Base-by-base conservation (phyloP, 2,329 filamentous ascomycete genomes). In the Fusarium nygamai region DNA sequence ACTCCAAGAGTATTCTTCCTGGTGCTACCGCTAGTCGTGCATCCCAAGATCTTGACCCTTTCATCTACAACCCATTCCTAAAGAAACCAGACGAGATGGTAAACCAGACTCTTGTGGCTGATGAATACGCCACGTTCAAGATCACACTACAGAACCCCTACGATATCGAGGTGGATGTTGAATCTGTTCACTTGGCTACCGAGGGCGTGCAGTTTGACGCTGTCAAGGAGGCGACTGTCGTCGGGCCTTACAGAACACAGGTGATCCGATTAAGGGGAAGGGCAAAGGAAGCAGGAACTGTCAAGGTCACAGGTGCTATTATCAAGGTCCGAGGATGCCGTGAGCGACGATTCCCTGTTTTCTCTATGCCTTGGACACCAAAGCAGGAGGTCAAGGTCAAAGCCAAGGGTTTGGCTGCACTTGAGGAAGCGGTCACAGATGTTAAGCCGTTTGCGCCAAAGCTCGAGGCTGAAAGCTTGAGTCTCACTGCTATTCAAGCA, bases 21-120 rank as follows among this genome's bases (percentile, higher is more conserved):
- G 88, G 87, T 14, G 85, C 85, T 8, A 83, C 84, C 1, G 84
- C 85, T 3, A 85, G 84, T 36, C 84, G 88, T 51, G 85, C 87
- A 20, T 90, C 89, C 8, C 88, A 90, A 74, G 89, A 90, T 67
- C 87, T 90, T 10, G 94, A 96, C 70, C 96, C 96, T 0, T 98
- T 99, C 77, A 93, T 99, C 65, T 97, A 98, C 80, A 98, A 98
- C 78, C 94, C 96, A 1, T 98, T 98, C 78, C 84, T 95, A 27
- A 94, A 95, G 82, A 88, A 88, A 61, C 83, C 87, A 0, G 88
- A 90, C 47, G 87, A 92, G 59, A 87, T 88, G 31, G 85, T 87
- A 4, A 85, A 89, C 19, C 91, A 95, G 67, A 88, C 94, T 2
- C 86, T 98, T 36, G 93, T 98, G 27, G 91, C 94, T 9, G 92